These are phyloP conservation scores for Kingdonia uniflora DNA, from an alignment of 164 flowering plant genomes.

Conservation along the genomic window DNA sequence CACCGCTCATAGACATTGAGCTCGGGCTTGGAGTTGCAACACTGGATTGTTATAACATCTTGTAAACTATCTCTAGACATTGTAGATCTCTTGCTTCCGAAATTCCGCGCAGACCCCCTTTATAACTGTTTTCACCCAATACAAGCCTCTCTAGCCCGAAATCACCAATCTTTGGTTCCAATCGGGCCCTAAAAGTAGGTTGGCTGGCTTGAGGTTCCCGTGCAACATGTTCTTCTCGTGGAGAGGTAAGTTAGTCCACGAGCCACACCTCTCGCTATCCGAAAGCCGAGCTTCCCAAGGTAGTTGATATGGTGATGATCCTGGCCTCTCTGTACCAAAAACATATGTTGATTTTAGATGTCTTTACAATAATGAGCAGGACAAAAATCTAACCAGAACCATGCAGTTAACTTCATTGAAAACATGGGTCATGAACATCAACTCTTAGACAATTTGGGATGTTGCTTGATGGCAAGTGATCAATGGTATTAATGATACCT, in stretches of 20 bases:
- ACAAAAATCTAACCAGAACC: too few relatives aligned
- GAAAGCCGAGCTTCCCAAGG: slow-evolving; percentile 86
- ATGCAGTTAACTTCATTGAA: too few relatives aligned
- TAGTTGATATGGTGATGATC: slow-evolving; percentile 74
- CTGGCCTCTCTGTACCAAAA: slow-evolving; percentile 46
- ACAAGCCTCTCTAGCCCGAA: slow-evolving; percentile 82
- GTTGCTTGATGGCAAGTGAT: too few relatives aligned
- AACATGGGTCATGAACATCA: too few relatives aligned
- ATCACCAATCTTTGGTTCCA: slow-evolving; percentile 87
- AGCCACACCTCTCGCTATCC: slow-evolving; percentile 82
- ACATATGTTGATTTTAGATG: neutral
- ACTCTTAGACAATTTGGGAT: too few relatives aligned
- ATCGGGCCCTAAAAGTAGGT: slow-evolving; percentile 62
- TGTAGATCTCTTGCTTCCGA: slow-evolving; percentile 87
- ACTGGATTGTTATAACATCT: slow-evolving; percentile 17
- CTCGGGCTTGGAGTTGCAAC: slow-evolving; percentile 34
- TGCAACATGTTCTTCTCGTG: slow-evolving; percentile 96
- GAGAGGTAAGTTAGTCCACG: slow-evolving; percentile 74
- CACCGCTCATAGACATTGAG: slow-evolving; percentile 14
- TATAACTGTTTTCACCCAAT: slow-evolving; percentile 47
- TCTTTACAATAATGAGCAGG: too few relatives aligned
- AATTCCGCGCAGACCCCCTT: slow-evolving; percentile 60
- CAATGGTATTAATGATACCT: too few relatives aligned
- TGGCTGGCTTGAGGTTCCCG: slow-evolving; percentile 85
- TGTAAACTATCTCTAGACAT: slow-evolving; percentile 66